Percentiles rank a stretch among this genome's conserved stretches.
Conservation (phyloP, 768 basidiomycete genomes). For the Leccinum fibrillosum region DNA sequence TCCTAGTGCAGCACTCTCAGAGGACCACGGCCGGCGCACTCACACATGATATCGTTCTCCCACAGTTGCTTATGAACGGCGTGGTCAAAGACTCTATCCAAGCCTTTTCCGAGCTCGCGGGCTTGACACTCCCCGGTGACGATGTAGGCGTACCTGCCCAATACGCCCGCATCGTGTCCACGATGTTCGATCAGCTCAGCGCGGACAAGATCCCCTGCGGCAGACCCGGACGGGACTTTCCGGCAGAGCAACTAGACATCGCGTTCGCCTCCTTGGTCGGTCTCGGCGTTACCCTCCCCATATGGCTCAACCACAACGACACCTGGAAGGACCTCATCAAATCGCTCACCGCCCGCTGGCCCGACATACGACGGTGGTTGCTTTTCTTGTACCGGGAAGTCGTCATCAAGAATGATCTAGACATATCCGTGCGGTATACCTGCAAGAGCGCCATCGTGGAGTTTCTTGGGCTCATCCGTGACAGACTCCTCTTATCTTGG, state of each 20-base stretch:
- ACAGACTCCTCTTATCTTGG: conserved; percentile 26
- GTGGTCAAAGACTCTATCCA: conserved; percentile 10
- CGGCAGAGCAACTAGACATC: conserved; percentile 9
- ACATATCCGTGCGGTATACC: conserved; percentile 10
- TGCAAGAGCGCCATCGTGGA: conserved; percentile 26
- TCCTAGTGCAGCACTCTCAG: not conserved
- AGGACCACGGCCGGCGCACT: too few species aligned
- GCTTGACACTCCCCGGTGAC: conserved; percentile 6
- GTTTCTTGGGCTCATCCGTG: conserved; percentile 26
- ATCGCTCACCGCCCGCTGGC: conserved; percentile 17
- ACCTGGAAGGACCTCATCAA: conserved; percentile 12
- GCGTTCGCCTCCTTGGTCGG: conserved; percentile 14
- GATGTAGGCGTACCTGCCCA: conserved; percentile 16
- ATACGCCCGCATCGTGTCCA: conserved; percentile 20
- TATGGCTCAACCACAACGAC: conserved; percentile 21
- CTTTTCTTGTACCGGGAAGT: conserved; percentile 20
- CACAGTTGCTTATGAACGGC: conserved; percentile 15
- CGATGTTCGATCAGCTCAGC: conserved; percentile 22
- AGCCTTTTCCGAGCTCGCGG: conserved; percentile 12
- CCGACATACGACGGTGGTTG: conserved; percentile 27
- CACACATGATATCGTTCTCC: not conserved
- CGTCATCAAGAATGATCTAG: conserved; percentile 8
- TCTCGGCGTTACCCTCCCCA: conserved; percentile 22
- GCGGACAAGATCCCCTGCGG: conserved; percentile 17
- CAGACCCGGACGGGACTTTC: conserved; percentile 2